Conservation (phyloP, 2,329 filamentous ascomycete species). For the Phyllosticta citribraziliensis region DNA sequence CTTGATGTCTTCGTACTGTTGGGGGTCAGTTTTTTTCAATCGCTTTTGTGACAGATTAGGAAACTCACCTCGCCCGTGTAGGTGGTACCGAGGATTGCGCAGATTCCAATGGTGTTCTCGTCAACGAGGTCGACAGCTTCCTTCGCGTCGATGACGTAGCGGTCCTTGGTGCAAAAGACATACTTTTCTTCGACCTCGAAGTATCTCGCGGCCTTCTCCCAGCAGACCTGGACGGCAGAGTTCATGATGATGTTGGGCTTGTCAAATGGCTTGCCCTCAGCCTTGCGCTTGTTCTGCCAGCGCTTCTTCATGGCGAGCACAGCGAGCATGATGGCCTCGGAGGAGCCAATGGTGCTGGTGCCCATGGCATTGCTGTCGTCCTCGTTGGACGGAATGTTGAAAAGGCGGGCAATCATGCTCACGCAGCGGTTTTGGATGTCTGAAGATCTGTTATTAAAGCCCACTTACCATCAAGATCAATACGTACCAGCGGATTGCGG, state of each 20-base stretch:
- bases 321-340: constrained; percentile 75
- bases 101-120: constrained; percentile 80
- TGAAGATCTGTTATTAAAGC: too few relatives aligned
- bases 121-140: constrained; percentile 52
- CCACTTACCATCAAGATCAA: not conserved
- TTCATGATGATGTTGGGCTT: constrained; percentile 93
- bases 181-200: constrained; percentile 90
- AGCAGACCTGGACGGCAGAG: constrained; percentile 91
- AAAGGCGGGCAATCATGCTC: constrained; percentile 61
- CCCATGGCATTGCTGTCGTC: constrained; percentile 60
- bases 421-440: constrained; percentile 73
- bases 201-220: constrained; percentile 81
- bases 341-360: constrained; percentile 81
- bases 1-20: constrained; percentile 77
- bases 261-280: constrained; percentile 69
- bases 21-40: not conserved
- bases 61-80: constrained; percentile 64
- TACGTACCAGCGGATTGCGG: constrained; percentile 33
- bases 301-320: constrained; percentile 90
- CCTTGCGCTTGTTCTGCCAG: constrained; percentile 80
- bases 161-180: constrained; percentile 51
- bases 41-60: not conserved
- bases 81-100: constrained; percentile 80
- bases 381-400: constrained; percentile 59
- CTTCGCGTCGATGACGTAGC: constrained; percentile 55